A percentile compares a stretch with the other conserved stretches of the same genome.
Conservation (phyloP, 306 rosid genomes). For the Fragaria iinumae region DNA sequence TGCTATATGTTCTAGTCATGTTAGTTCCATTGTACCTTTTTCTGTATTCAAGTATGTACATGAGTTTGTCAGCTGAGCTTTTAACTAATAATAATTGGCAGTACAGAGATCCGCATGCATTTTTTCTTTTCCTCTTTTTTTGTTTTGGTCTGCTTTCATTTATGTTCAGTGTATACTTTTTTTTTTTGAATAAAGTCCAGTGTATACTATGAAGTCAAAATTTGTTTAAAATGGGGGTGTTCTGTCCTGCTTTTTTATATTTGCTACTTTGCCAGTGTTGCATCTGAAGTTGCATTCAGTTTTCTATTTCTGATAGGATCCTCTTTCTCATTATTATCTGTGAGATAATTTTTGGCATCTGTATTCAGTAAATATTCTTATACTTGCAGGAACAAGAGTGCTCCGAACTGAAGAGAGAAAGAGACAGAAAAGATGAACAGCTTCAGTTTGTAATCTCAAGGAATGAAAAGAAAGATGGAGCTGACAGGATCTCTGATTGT, state of each 20-base stretch:
- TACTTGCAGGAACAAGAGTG: slow-evolving; percentile 72
- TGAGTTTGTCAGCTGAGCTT: neutral
- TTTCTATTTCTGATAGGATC: neutral
- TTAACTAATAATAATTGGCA: neutral
- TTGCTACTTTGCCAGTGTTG: neutral
- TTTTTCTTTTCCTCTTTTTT: neutral
- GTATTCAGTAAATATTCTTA: slow-evolving; percentile 19
- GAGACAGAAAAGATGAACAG: slow-evolving; percentile 48
- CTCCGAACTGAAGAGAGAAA: slow-evolving; percentile 58
- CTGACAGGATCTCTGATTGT: slow-evolving; percentile 28
- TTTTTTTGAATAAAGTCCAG: no score
- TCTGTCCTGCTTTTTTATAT: neutral
- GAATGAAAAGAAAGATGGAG: slow-evolving; percentile 39
- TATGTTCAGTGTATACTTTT: neutral
- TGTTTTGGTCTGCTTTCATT: neutral
- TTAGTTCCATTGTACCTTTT: neutral
- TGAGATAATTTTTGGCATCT: neutral
- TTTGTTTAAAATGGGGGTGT: neutral
- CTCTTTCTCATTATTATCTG: neutral
- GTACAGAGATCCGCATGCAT: neutral
- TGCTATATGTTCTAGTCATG: neutral
- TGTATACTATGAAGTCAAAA: neutral
- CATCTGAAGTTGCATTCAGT: neutral
- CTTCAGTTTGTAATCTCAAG: slow-evolving; percentile 31
- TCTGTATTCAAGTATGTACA: neutral